phyloP scores from a whole-genome alignment of 2,329 filamentous ascomycete genomes.

The Colletotrichum liriopes region DNA sequence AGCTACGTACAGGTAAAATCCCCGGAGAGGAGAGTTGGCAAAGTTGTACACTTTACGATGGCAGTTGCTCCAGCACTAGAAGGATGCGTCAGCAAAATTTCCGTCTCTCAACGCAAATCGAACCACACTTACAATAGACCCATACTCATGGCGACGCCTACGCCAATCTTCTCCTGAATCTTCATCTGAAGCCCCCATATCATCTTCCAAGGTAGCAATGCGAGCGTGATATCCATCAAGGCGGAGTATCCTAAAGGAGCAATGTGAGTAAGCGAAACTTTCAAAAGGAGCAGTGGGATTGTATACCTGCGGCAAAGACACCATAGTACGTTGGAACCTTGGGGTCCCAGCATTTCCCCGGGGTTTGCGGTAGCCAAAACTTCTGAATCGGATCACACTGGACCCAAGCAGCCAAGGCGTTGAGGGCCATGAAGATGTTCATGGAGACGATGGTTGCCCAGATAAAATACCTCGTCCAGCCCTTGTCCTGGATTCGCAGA shows the following conservation, averaged over 20 bases:
- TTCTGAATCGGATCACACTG: conserved; percentile 41
- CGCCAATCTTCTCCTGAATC: conserved; percentile 38
- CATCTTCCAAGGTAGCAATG: conserved; percentile 37
- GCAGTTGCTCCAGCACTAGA: conserved; percentile 43
- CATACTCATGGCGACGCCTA: conserved; percentile 42
- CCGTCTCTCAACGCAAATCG: too few species aligned
- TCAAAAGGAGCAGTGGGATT: background rate
- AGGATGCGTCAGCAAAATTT: background rate
- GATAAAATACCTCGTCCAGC: conserved; percentile 48
- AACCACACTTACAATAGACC: conserved; percentile 34
- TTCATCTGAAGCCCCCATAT: conserved; percentile 43
- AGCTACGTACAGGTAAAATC: conserved; percentile 35
- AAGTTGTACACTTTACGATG: conserved; percentile 41
- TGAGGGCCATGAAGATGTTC: conserved; percentile 48
- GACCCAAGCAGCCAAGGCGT: conserved; percentile 45
- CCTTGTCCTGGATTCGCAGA: conserved; percentile 50
- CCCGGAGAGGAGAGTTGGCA: conserved; percentile 34
- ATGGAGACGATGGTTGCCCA: conserved; percentile 53
- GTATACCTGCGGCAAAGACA: conserved; percentile 41
- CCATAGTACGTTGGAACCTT: conserved; percentile 34
- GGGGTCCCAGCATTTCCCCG: conserved; percentile 40
- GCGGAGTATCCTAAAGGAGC: conserved; percentile 21
- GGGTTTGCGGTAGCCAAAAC: conserved; percentile 19
- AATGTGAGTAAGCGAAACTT: background rate
- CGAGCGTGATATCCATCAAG: conserved; percentile 38